Evolutionary conservation across 192 early-diverging fungal species (phyloP).

Genomic region (Cetraspora pellucida): DNA sequence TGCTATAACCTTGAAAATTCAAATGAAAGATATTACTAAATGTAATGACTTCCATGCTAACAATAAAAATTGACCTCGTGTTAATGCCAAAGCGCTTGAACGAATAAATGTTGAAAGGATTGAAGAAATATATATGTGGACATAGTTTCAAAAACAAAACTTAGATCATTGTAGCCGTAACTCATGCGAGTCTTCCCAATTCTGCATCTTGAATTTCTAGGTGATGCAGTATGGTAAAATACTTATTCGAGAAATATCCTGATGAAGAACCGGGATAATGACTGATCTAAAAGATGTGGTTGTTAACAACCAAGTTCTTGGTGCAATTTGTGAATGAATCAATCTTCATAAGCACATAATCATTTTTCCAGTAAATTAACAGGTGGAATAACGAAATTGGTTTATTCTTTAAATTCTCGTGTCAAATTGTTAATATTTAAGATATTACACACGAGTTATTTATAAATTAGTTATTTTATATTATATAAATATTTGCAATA

Average conservation of each 20-base stretch:
- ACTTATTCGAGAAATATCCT: slow-evolving; percentile 72
- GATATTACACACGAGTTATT: too few relatives aligned
- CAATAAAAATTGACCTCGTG: slow-evolving; percentile 35
- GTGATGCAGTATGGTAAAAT: slow-evolving; percentile 71
- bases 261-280: slow-evolving; percentile 76
- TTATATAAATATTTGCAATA: too few relatives aligned
- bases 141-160: slow-evolving; percentile 72
- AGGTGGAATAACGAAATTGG: slow-evolving; percentile 60
- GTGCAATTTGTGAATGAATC: slow-evolving; percentile 62
- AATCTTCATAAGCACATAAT: slow-evolving; percentile 67
- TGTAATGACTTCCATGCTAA: slow-evolving; percentile 53
- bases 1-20: slow-evolving; percentile 59
- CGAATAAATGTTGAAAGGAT: slow-evolving; percentile 31
- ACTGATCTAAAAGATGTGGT: slow-evolving; percentile 83
- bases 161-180: slow-evolving; percentile 78
- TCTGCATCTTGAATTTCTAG: slow-evolving; percentile 78
- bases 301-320: slow-evolving; percentile 86
- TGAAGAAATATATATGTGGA: slow-evolving; percentile 44
- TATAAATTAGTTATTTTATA: too few relatives aligned
- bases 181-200: slow-evolving; percentile 76
- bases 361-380: slow-evolving; percentile 63
- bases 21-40: slow-evolving; percentile 54
- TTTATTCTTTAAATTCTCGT: slow-evolving; percentile 46
- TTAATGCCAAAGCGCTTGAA: slow-evolving; percentile 26
- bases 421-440: too few relatives aligned